Conservation (phyloP, 768 basidiomycete genomes). For the Kwoniella botswanensis region DNA sequence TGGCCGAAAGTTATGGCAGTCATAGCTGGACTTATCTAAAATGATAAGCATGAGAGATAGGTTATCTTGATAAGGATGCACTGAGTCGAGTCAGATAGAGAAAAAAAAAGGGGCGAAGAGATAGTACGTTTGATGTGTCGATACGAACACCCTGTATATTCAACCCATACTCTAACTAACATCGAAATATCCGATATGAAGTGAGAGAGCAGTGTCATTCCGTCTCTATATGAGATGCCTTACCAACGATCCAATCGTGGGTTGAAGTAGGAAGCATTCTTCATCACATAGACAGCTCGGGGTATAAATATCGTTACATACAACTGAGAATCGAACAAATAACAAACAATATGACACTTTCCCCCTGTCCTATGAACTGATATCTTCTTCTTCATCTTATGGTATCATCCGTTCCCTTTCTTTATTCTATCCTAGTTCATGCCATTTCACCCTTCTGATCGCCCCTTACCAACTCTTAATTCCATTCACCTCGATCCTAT, state of each 20-base stretch:
- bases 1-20: not conserved
- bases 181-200: no score
- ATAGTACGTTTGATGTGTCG: no score
- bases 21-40: no score
- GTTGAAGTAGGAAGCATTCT: no score
- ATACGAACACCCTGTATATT: no score
- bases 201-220: no score
- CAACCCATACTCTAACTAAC: no score
- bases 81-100: not conserved
- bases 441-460: not conserved
- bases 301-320: not conserved
- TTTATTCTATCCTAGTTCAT: not conserved
- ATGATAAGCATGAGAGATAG: no score
- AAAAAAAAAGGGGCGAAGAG: no score
- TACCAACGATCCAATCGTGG: no score
- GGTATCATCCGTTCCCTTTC: not conserved
- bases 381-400: not conserved
- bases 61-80: not conserved
- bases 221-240: no score
- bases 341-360: not conserved
- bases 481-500: constrained; percentile 29
- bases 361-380: not conserved
- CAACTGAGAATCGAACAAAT: not conserved
- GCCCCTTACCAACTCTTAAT: constrained; percentile 1
- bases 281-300: no score